Conservation (phyloP, 2,329 filamentous ascomycete species). For the Cladobotryum mycophilum region DNA sequence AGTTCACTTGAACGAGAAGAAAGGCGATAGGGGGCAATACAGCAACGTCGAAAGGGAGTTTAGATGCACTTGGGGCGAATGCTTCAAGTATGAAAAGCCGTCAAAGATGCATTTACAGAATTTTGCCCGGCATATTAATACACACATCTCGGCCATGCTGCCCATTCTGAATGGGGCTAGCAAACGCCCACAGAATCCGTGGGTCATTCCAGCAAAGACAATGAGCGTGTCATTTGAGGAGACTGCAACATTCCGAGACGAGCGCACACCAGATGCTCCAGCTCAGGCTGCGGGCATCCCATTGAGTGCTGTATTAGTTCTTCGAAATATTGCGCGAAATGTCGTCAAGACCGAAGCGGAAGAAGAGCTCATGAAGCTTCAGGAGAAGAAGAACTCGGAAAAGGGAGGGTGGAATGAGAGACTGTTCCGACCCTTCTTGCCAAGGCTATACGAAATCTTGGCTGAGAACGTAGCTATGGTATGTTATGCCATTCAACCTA, state of each 20-base stretch:
- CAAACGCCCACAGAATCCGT: conserved; percentile 24
- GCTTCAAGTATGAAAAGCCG: conserved; percentile 48
- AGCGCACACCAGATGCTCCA: conserved; percentile 50
- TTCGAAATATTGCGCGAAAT: conserved; percentile 71
- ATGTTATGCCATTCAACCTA: conserved; percentile 20
- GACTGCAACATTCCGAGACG: conserved; percentile 50
- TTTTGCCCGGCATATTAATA: conserved; percentile 60
- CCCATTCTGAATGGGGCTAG: conserved; percentile 16
- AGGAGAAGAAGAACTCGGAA: conserved; percentile 36
- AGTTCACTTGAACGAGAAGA: conserved; percentile 54
- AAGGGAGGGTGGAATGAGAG: conserved; percentile 58
- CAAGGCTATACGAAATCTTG: conserved; percentile 62
- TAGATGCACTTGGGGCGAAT: conserved; percentile 62
- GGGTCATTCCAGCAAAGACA: conserved; percentile 51
- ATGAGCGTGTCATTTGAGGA: conserved; percentile 50
- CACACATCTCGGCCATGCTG: conserved; percentile 50
- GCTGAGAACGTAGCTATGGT: conserved; percentile 61
- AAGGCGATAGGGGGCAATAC: conserved; percentile 51
- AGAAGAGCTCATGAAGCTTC: conserved; percentile 45
- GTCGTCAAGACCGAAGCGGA: conserved; percentile 55
- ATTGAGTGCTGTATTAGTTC: conserved; percentile 68
- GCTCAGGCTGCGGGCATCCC: conserved; percentile 69
- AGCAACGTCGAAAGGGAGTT: conserved; percentile 47
- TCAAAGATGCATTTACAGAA: conserved; percentile 42
- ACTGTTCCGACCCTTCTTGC: conserved; percentile 60